A percentile compares a stretch with the other conserved stretches of the same genome.
Evolutionary conservation across 176 grass and related monocot species (phyloP).

Genomic region (Cenchrus americanus): DNA sequence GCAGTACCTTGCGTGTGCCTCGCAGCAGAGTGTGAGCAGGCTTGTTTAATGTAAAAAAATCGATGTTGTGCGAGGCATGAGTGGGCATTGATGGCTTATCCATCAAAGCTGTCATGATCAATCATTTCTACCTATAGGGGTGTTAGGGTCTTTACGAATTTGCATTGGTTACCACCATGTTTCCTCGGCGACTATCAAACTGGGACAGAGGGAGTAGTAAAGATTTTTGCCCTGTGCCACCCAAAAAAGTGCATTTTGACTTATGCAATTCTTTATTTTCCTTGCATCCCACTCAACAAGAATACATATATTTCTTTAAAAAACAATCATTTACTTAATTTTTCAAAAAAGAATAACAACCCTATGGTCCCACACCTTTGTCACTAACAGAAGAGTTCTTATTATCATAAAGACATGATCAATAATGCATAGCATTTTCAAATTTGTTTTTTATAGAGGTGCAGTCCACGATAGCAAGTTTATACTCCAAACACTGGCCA

Average conservation of each 20-base stretch:
- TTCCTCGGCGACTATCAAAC: too few relatives aligned
- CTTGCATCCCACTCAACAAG: background rate
- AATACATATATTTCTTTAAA: background rate
- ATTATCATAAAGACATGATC: background rate
- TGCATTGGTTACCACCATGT: too few relatives aligned
- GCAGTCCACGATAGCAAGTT: background rate
- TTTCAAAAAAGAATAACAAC: background rate
- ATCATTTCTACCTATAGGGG: too few relatives aligned
- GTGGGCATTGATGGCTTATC: too few relatives aligned
- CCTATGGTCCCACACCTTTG: background rate
- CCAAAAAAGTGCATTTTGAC: conserved; percentile 16
- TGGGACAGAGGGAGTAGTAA: too few relatives aligned
- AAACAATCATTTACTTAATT: background rate
- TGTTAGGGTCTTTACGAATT: too few relatives aligned
- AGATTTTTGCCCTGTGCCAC: background rate
- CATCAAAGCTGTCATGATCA: too few relatives aligned
- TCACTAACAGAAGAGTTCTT: background rate
- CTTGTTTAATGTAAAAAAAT: too few relatives aligned
- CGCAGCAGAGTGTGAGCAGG: too few relatives aligned
- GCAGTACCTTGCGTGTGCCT: too few relatives aligned
- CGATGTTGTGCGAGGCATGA: too few relatives aligned
- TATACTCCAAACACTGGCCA: background rate
- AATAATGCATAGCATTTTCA: conserved; percentile 20
- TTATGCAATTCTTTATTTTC: background rate
- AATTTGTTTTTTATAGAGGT: background rate